These are phyloP conservation scores for Zymoseptoria ardabiliae DNA, from an alignment of 2,329 filamentous ascomycete species.

Conservation along the genomic window DNA sequence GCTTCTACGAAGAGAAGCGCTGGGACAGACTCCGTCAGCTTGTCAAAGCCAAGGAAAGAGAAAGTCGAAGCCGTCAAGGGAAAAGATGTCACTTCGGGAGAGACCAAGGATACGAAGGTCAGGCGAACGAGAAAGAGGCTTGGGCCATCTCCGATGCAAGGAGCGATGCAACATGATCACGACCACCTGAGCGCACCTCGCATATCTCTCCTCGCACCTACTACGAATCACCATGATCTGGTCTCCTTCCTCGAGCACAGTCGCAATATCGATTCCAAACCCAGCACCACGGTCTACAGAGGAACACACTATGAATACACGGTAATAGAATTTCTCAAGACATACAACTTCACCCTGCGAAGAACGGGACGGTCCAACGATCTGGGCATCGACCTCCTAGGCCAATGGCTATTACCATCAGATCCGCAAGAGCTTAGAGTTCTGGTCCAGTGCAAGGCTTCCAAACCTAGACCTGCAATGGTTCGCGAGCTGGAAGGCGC, in stretches of 20 bases:
- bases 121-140: not conserved
- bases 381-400: constrained; percentile 66
- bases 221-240: constrained; percentile 53
- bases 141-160: not conserved
- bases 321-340: constrained; percentile 48
- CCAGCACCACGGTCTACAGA: constrained; percentile 53
- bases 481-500: constrained; percentile 75
- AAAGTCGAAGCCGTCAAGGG: too few species aligned
- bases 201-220: constrained; percentile 19
- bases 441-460: constrained; percentile 62
- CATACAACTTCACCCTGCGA: constrained; percentile 57
- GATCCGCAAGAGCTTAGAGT: constrained; percentile 30
- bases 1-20: not conserved
- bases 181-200: not conserved
- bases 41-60: not conserved
- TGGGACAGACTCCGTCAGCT: not conserved
- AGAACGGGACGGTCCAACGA: constrained; percentile 62
- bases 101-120: not conserved
- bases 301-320: constrained; percentile 76
- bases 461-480: constrained; percentile 48
- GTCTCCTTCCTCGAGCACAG: constrained; percentile 60
- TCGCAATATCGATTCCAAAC: constrained; percentile 47
- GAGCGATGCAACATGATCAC: not conserved
- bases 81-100: not conserved
- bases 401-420: constrained; percentile 56